Evolutionary conservation across 2,329 filamentous ascomycete genomes (phyloP).

Genomic region (Raffaelea arxii): DNA sequence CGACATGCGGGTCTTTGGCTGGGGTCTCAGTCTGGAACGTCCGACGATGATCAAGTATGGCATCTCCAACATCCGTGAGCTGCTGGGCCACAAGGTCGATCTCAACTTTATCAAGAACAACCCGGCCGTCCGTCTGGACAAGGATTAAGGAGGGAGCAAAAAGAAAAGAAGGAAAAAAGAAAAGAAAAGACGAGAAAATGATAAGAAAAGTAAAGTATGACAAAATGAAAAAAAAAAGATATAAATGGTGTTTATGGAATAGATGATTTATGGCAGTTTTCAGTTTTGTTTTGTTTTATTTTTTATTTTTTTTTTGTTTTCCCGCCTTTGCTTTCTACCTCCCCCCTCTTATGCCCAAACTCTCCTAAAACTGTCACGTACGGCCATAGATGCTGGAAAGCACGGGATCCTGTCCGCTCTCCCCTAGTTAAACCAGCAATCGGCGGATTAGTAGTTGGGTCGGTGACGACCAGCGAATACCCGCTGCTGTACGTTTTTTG

Average conservation of each 20-base stretch:
- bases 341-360: no score
- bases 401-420: no score
- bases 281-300: no score
- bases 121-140: constrained; percentile 81
- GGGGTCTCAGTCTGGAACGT: constrained; percentile 82
- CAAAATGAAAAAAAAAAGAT: background rate
- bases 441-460: no score
- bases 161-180: background rate
- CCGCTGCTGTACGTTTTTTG: no score
- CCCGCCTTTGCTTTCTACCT: no score
- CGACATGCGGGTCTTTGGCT: constrained; percentile 88
- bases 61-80: constrained; percentile 82
- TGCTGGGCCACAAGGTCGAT: constrained; percentile 93
- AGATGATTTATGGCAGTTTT: no score
- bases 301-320: no score
- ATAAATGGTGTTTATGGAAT: background rate
- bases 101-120: constrained; percentile 86
- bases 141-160: constrained; percentile 44
- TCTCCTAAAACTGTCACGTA: no score
- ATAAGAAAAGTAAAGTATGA: background rate
- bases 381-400: no score
- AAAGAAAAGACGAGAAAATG: background rate
- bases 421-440: no score
- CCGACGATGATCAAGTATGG: constrained; percentile 97
- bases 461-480: no score